Evolutionary conservation across 306 rosid genomes (phyloP), one percentile per base, ranked within the genome.

Genomic region (Nissolia schottii): DNA sequence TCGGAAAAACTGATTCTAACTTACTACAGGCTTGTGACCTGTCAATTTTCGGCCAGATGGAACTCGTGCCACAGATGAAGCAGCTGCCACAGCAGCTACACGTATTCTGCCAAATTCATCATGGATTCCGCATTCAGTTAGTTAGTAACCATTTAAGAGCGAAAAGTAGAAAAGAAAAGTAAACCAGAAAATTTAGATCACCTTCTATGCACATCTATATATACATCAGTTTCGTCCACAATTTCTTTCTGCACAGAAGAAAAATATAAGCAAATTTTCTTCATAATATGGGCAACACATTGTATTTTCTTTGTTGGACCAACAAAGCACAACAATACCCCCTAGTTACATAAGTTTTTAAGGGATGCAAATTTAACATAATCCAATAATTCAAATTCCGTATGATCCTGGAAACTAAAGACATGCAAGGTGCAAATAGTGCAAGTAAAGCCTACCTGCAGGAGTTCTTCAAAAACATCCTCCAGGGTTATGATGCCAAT

Each of bases 71-170:
- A 94, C 80, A 31, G 88, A 85, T 68, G 98, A 87, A 81, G 97
- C 98, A 82, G 97, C 98, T 23, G 98, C 98, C 9, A 89, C 97
- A 57, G 96, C 98, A 49, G 95, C 97, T 48, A 91, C 98, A 8
- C 96, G 98, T 72, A 89, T 91, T 81, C 98, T 94, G 86, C 79
- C 73, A 76, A 65, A 46, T 40, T 67, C 70, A 74, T 46, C 6
- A 35, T 37, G 57, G 19, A 68, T 70, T 68, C 20, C 73, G 66
- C 19, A 70, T 37, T 48, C 46, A 53, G 51, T 78, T 24, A 80
- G 70, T 70, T 13, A 73, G 61, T 50, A 65, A 70, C 43, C 77
- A 64, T 16, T 48, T 19, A 64, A 35, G 49, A 74, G 46, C 48
- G 59, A 18, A 24, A 48, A 37, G 23, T 25, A 35, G 60, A 45